Evolutionary conservation across 2,329 filamentous ascomycete species (phyloP).

Genomic region (Parafenestella ontariensis): DNA sequence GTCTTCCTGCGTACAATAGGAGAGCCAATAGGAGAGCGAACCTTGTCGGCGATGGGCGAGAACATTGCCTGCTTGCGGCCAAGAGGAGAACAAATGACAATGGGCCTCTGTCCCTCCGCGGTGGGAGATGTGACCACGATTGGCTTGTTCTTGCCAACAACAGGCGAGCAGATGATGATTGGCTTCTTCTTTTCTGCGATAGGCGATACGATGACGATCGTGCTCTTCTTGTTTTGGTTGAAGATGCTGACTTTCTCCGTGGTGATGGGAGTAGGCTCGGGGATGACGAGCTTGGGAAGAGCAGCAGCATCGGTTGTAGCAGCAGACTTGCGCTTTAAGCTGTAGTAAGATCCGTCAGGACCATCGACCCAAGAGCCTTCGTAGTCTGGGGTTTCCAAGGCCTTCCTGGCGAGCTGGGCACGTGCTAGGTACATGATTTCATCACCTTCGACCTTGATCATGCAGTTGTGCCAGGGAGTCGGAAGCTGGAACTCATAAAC

Average conservation of each 20-base stretch:
- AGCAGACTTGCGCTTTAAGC: constrained; percentile 24
- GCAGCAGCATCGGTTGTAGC: constrained; percentile 1
- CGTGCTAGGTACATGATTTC: constrained; percentile 36
- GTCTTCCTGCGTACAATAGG: constrained; percentile 30
- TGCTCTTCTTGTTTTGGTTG: constrained; percentile 29
- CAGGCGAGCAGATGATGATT: constrained; percentile 32
- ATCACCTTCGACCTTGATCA: constrained; percentile 45
- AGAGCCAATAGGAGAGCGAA: constrained; percentile 29
- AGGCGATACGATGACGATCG: constrained; percentile 28
- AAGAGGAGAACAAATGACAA: constrained; percentile 30
- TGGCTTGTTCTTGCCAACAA: constrained; percentile 30
- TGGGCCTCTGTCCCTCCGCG: constrained; percentile 22
- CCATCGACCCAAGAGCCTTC: constrained; percentile 37
- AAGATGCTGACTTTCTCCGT: constrained; percentile 29
- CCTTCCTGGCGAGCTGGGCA: constrained; percentile 34
- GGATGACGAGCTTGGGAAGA: constrained; percentile 21
- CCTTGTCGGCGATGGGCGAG: constrained; percentile 25
- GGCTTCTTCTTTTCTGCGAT: constrained; percentile 30
- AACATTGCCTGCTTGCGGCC: constrained; percentile 24
- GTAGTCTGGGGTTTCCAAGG: constrained; percentile 26
- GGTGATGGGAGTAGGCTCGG: not conserved
- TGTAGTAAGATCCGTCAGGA: constrained; percentile 35
- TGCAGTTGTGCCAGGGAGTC: constrained; percentile 55
- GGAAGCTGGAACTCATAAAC: constrained; percentile 47
- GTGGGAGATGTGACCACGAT: constrained; percentile 28